Evolutionary conservation across 306 rosid species (phyloP).

Genomic region (Echinosophora koreensis): DNA sequence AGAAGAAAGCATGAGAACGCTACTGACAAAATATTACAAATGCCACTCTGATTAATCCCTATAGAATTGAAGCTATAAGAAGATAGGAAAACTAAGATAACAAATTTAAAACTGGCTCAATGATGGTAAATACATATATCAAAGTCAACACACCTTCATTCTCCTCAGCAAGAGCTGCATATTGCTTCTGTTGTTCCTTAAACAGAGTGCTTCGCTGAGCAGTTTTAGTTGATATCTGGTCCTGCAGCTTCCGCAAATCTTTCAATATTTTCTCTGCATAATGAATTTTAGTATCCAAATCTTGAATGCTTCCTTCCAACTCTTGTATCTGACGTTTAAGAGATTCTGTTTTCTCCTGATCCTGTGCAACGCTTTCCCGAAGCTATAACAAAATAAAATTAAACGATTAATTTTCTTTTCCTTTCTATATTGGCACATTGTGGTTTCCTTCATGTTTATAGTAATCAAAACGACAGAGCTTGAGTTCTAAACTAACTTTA

Average conservation of each 20-base stretch:
- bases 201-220: slow-evolving; percentile 74
- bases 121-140: slow-evolving; percentile 37
- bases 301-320: slow-evolving; percentile 70
- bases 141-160: slow-evolving; percentile 69
- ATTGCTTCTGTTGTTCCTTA: slow-evolving; percentile 71
- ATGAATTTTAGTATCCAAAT: slow-evolving; percentile 67
- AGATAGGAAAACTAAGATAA: slow-evolving; percentile 3
- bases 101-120: slow-evolving; percentile 20
- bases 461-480: not conserved
- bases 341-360: slow-evolving; percentile 77
- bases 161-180: slow-evolving; percentile 75
- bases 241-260: slow-evolving; percentile 67
- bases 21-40: slow-evolving; percentile 18
- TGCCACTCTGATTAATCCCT: slow-evolving; percentile 19
- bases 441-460: slow-evolving; percentile 8
- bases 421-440: slow-evolving; percentile 15
- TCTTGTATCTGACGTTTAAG: slow-evolving; percentile 68
- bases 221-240: slow-evolving; percentile 69
- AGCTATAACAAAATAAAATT: slow-evolving; percentile 62
- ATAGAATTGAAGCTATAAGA: slow-evolving; percentile 20
- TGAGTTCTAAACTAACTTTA: not conserved
- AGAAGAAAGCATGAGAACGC: slow-evolving; percentile 41
- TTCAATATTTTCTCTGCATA: slow-evolving; percentile 59
- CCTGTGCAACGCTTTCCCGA: slow-evolving; percentile 86
- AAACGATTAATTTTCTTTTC: slow-evolving; percentile 36